Evolutionary conservation across 1,139 yeast genomes (phyloP).

Genomic region (Geotrichum candidum): DNA sequence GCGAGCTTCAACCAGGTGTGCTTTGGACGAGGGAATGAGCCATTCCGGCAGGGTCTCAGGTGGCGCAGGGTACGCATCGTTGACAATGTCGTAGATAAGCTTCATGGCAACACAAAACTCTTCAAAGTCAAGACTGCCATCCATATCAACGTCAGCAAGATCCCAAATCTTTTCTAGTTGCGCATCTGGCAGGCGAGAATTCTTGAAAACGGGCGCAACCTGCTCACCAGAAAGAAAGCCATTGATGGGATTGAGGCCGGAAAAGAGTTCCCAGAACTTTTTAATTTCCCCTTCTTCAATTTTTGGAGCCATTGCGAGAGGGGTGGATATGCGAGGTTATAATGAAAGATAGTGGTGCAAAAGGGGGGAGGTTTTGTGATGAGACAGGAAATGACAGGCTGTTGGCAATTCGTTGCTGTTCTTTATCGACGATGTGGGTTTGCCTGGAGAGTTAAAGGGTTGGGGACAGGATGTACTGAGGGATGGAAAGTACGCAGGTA

Average conservation of each 20-base stretch:
- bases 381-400: not conserved
- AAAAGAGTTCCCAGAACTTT: slow-evolving; percentile 95
- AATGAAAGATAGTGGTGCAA: not conserved
- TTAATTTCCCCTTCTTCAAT: slow-evolving; percentile 92
- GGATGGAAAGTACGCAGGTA: not conserved
- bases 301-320: slow-evolving; percentile 34
- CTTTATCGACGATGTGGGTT: not conserved
- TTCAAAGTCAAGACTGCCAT: slow-evolving; percentile 88
- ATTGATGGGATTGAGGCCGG: slow-evolving; percentile 73
- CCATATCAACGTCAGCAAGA: slow-evolving; percentile 85
- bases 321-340: not conserved
- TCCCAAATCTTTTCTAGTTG: slow-evolving; percentile 85
- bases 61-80: slow-evolving; percentile 57
- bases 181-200: slow-evolving; percentile 72
- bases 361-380: not conserved
- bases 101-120: slow-evolving; percentile 98
- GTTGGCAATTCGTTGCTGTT: not conserved
- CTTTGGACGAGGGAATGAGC: slow-evolving; percentile 86
- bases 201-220: slow-evolving; percentile 80
- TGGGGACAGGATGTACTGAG: not conserved
- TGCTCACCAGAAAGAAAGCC: slow-evolving; percentile 80
- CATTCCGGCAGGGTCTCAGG: slow-evolving; percentile 79
- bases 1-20: slow-evolving; percentile 76
- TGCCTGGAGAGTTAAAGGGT: not conserved
- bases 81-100: slow-evolving; percentile 81